These are phyloP conservation scores for Uronychia binucleata DNA, from an alignment of 73 alveolate species.

Conservation along the genomic window DNA sequence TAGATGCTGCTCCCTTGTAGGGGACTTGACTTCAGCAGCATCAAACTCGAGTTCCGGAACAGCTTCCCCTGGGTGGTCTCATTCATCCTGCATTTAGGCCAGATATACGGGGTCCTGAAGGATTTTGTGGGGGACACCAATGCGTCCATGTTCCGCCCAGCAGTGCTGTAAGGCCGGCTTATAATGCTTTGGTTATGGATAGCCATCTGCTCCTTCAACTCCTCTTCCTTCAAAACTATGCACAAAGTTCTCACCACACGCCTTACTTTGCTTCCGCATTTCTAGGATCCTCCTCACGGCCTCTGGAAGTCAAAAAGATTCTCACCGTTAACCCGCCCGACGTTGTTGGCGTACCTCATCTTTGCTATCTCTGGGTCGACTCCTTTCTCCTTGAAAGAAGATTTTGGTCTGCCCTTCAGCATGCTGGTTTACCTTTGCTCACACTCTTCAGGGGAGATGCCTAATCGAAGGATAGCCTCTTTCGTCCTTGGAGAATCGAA, in stretches of 20 bases:
- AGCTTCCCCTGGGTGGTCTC: neutral
- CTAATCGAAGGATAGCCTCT: neutral
- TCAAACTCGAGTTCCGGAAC: neutral
- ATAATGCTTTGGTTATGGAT: neutral
- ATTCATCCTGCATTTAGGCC: neutral
- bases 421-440: neutral
- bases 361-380: neutral
- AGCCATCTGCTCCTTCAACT: neutral
- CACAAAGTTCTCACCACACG: neutral
- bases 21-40: neutral
- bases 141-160: neutral
- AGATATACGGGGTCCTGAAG: too few species aligned
- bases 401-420: neutral
- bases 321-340: neutral
- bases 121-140: too few species aligned
- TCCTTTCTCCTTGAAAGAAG: neutral
- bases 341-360: neutral
- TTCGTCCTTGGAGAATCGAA: neutral
- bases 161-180: constrained; percentile 1
- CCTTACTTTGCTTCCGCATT: neutral
- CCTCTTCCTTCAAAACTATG: neutral
- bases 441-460: neutral
- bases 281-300: neutral
- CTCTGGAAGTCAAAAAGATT: neutral
- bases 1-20: too few species aligned